Base-by-base conservation (phyloP, 1,284 basidiomycete genomes). In the Cryptococcus neoformans region DNA sequence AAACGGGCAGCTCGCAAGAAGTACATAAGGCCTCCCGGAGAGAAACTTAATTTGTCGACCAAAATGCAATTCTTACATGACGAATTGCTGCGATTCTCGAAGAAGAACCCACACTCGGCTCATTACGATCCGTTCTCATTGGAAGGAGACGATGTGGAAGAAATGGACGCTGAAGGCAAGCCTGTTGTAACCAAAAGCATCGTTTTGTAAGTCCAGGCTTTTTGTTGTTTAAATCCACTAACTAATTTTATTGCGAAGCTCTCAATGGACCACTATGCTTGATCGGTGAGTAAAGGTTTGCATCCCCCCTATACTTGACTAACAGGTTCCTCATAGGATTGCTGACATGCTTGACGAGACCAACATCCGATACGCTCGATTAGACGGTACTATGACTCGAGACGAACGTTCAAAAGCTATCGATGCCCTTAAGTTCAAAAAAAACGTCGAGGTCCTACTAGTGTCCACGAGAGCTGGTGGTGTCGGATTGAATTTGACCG, bases 401-500 rank as follows among this genome's bases (percentile, higher is more conserved):
- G 93, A 96, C 55, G 91, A 95, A 52, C 85, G 96, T 17, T 89
- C 87, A 9, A 83, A 84, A 56, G 89, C 95, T 1, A 93, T 99
- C 85, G 89, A 94, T 28, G 84, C 87, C 1, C 83, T 99, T 60
- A 93, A 92, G 77, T 82, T 84, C 55, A 88, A 95, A 65, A 88
- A 89, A 16, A 81, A 80, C 41, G 88, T 89, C 72, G 91, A 99
- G 77, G 90, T 99, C 17, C 81, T 99, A 55, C 83, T 99, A 37
- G 92, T 99, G 65, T 96, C 92, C 69, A 82, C 98, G 63, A 90
- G 95, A 70, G 96, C 96, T 1, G 96, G 96, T 55, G 96, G 96
- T 51, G 96, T 99, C 1, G 96, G 93, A 28, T 80, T 98, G 58
- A 98, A 97, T 74, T 83, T 97, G 53, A 93, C 91, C 0, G 85